A percentile compares a stretch with the other conserved stretches of the same genome.
phyloP scores from a whole-genome alignment of 441 rosid species.

The Dalechampia spathulata region DNA sequence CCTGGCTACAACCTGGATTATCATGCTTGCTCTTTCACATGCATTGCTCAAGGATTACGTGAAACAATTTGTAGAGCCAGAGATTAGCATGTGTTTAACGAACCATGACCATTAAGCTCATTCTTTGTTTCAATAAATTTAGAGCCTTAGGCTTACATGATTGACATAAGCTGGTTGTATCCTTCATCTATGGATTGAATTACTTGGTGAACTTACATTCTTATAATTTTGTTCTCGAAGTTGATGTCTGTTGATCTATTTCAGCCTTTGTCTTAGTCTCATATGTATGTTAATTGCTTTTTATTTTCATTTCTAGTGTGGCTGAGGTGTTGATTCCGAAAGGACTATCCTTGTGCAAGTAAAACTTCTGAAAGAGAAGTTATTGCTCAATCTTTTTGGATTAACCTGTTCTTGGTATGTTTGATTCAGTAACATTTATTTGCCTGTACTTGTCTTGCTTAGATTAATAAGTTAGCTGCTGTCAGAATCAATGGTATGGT shows the following conservation, averaged over 20 bases:
- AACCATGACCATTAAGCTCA: neutral
- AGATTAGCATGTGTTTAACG: neutral
- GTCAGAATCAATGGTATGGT: constrained; percentile 95
- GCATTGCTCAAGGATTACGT: neutral
- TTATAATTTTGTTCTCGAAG: neutral
- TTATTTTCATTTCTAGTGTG: neutral
- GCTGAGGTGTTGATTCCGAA: neutral
- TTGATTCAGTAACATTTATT: constrained; percentile 3
- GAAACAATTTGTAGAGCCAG: too few relatives aligned
- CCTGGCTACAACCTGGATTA: neutral
- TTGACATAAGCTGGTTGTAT: neutral
- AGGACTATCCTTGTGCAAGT: neutral
- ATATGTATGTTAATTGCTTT: neutral
- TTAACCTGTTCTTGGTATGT: neutral
- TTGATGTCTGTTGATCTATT: neutral
- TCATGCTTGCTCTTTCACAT: too few relatives aligned
- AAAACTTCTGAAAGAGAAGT: neutral
- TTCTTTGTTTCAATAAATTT: neutral
- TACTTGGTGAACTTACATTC: neutral
- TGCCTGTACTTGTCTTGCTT: constrained; percentile 15
- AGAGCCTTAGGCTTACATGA: neutral
- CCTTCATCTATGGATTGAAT: neutral
- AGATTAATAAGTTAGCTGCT: constrained; percentile 96
- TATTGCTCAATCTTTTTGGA: neutral
- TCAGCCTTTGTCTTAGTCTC: neutral